Percentiles rank a stretch among this genome's conserved stretches.
These are phyloP conservation scores for Phlyctochytrium arcticum DNA, from an alignment of 192 early-diverging fungal species.

Conservation along the genomic window DNA sequence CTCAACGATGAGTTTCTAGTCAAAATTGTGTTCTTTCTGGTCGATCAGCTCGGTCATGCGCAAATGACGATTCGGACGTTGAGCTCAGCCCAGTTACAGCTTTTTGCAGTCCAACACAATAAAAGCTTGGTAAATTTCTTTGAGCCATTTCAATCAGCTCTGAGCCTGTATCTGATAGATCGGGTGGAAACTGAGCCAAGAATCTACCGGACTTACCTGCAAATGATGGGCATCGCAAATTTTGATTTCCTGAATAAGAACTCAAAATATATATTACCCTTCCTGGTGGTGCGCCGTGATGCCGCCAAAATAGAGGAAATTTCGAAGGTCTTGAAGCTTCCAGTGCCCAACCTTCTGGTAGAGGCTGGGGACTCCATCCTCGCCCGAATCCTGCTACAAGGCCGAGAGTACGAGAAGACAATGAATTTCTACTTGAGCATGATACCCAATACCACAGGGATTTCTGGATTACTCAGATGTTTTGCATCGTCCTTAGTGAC, in stretches of 20 bases:
- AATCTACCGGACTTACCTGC: slow-evolving; percentile 16
- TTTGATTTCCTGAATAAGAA: slow-evolving; percentile 25
- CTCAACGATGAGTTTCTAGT: neutral
- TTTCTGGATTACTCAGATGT: slow-evolving; percentile 9
- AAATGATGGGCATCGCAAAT: slow-evolving; percentile 9
- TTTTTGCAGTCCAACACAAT: slow-evolving; percentile 10
- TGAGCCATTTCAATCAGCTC: slow-evolving; percentile 7
- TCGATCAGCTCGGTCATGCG: slow-evolving; percentile 8
- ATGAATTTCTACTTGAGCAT: slow-evolving; percentile 10
- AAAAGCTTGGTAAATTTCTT: slow-evolving; percentile 19
- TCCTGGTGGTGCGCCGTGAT: slow-evolving; percentile 25
- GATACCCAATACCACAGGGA: neutral
- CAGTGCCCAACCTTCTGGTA: slow-evolving; percentile 16
- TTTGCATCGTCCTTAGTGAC: slow-evolving; percentile 19
- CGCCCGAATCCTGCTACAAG: slow-evolving; percentile 24
- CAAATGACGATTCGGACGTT: slow-evolving; percentile 13
- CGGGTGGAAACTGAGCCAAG: neutral
- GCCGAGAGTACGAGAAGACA: neutral
- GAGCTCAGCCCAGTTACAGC: slow-evolving; percentile 18
- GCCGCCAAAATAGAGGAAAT: slow-evolving; percentile 17
- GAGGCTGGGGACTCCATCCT: slow-evolving; percentile 28
- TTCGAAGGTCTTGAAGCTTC: neutral
- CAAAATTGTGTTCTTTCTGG: slow-evolving; percentile 10
- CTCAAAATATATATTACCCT: slow-evolving; percentile 26
- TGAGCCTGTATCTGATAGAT: slow-evolving; percentile 33